Evolutionary conservation across 257 asterid species (phyloP), one percentile per base, ranked within the genome.

Genomic region (Solanum clarkiae): DNA sequence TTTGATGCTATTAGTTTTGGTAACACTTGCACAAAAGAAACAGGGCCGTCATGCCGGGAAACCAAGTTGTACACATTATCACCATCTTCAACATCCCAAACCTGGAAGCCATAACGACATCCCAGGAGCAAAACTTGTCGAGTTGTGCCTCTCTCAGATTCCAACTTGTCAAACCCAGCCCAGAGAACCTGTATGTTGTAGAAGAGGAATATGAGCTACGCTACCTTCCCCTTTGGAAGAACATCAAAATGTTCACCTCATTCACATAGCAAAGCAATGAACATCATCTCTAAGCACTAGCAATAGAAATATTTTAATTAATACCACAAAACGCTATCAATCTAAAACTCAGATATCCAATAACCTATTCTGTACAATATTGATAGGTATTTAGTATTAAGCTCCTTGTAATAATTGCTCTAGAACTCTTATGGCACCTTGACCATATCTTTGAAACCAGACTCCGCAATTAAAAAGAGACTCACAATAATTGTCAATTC

Each of bases 1-100:
- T 90, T 91, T 56, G 95, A 90, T 68, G 89, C 85, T 82, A 92
- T 59, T 24, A 92, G 97, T 68, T 91, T 94, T 29, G 98, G 97
- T 82, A 88, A 74, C 70, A 87, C 87, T 92, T 96, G 95, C 95
- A 95, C 84, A 83, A 94, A 92, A 17, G 98, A 92, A 88, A 96
- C 98, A 22, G 97, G 94, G 49, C 99, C 98, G 84, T 96, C 99
- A 80, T 93, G 93, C 90, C 97, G 92, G 65, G 98, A 86, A 82
- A 95, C 98, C 86, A 96, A 86, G 87, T 90, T 91, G 70, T 86
- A 92, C 80, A 96, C 97, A 87, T 94, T 94, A 87, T 92, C 93
- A n/a, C 92, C 95, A 77, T 89, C 94, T 88, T 96, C 97, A 84
- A 94, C 97, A 90, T 96, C 98, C 98, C 99, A 96, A 83, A 96